A percentile compares a stretch with the other conserved stretches of the same genome.
Evolutionary conservation across 1,284 basidiomycete genomes (phyloP).

Genomic region (Agroathelia rolfsii): DNA sequence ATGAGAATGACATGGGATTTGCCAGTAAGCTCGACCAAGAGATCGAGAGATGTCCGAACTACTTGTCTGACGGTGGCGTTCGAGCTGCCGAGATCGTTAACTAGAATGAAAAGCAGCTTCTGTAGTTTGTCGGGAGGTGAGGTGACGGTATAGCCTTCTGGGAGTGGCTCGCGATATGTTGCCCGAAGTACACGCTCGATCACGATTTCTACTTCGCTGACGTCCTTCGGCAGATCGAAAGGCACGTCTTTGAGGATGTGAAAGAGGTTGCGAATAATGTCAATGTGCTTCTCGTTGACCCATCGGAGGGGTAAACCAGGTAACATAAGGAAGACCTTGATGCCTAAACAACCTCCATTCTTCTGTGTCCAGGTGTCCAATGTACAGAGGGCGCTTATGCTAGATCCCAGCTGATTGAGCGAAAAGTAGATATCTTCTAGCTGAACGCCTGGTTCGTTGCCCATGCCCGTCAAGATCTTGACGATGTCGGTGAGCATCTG

Average conservation of each 20-base stretch:
- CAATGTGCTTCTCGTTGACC: slow-evolving; percentile 84
- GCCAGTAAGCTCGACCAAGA: slow-evolving; percentile 71
- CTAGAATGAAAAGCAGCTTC: slow-evolving; percentile 76
- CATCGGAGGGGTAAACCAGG: slow-evolving; percentile 71
- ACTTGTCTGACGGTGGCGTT: slow-evolving; percentile 82
- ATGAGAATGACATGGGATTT: slow-evolving; percentile 74
- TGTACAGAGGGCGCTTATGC: slow-evolving; percentile 78
- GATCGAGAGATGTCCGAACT: slow-evolving; percentile 74
- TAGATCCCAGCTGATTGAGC: slow-evolving; percentile 69
- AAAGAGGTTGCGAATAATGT: slow-evolving; percentile 85
- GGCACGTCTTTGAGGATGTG: slow-evolving; percentile 97
- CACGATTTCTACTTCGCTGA: slow-evolving; percentile 73
- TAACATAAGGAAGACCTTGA: slow-evolving; percentile 68
- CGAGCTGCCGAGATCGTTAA: slow-evolving; percentile 83
- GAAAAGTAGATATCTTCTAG: slow-evolving; percentile 51
- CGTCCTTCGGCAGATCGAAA: slow-evolving; percentile 77
- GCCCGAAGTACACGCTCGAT: slow-evolving; percentile 65
- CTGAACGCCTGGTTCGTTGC: slow-evolving; percentile 32
- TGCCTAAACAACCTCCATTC: slow-evolving; percentile 78
- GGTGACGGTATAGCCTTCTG: too few species aligned
- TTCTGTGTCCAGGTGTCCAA: slow-evolving; percentile 86
- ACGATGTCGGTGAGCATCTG: slow-evolving; percentile 55
- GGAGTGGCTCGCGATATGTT: too few species aligned
- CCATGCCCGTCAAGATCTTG: slow-evolving; percentile 55
- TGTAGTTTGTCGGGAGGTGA: slow-evolving; percentile 44